Evolutionary conservation across 73 alveolate genomes (phyloP).

Genomic region (Blepharisma stoltei): DNA sequence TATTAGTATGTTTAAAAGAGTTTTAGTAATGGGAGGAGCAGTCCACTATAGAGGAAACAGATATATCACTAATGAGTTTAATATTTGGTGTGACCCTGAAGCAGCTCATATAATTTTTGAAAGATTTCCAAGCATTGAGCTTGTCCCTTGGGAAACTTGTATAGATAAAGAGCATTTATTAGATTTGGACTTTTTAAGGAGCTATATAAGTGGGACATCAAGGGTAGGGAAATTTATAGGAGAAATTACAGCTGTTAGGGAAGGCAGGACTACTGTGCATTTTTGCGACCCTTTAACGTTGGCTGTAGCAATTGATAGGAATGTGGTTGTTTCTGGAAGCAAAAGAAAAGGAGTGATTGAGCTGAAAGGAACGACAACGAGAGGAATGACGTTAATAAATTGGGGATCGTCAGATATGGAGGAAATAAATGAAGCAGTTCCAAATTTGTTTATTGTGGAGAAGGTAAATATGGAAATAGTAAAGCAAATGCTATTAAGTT

Average conservation of each 20-base stretch:
- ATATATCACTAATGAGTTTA: constrained; percentile 66
- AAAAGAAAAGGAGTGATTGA: neutral
- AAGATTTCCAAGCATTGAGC: constrained; percentile 32
- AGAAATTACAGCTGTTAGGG: neutral
- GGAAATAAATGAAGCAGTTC: constrained; percentile 58
- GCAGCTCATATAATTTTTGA: constrained; percentile 59
- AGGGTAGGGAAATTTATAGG: neutral
- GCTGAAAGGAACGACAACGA: constrained; percentile 40
- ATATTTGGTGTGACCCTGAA: constrained; percentile 68
- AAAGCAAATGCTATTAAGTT: constrained; percentile 83
- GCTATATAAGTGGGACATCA: neutral
- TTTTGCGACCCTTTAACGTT: constrained; percentile 14
- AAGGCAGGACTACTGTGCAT: constrained; percentile 9
- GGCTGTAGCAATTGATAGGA: neutral
- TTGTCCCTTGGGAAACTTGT: constrained; percentile 46
- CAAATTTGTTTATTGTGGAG: constrained; percentile 62
- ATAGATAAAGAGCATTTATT: neutral
- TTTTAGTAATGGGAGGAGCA: constrained; percentile 72
- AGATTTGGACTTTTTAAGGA: neutral
- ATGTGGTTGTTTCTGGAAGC: neutral
- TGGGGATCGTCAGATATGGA: constrained; percentile 91
- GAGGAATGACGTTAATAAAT: constrained; percentile 88
- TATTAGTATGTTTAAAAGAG: constrained; percentile 43
- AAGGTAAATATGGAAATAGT: constrained; percentile 71
- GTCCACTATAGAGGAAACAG: constrained; percentile 54